These are phyloP conservation scores for Harringtonia aguacate DNA, from an alignment of 2,329 filamentous ascomycete genomes.

Conservation along the genomic window DNA sequence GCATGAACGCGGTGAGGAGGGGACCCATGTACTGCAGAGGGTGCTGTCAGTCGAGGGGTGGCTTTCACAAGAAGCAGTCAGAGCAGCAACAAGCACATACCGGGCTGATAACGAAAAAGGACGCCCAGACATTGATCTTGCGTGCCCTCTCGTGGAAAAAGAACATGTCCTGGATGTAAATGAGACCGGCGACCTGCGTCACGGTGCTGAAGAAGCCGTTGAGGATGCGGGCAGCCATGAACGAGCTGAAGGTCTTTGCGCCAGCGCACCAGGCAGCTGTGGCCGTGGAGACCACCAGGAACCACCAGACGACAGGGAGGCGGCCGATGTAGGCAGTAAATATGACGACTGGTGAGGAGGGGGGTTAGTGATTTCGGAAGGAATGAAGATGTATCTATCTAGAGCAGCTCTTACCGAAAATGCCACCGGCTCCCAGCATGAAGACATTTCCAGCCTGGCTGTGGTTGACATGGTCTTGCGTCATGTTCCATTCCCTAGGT, in stretches of 20 bases:
- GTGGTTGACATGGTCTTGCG: constrained; percentile 37
- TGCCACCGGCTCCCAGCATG: constrained; percentile 32
- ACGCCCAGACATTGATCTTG: constrained; percentile 38
- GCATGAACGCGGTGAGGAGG: constrained; percentile 35
- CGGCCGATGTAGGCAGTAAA: constrained; percentile 31
- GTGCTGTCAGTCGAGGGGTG: constrained; percentile 10
- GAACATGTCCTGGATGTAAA: constrained; percentile 47
- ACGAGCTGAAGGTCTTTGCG: constrained; percentile 32
- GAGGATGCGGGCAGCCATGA: constrained; percentile 35
- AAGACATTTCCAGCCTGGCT: constrained; percentile 41
- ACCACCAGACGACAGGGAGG: constrained; percentile 32
- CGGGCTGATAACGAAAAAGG: constrained; percentile 11
- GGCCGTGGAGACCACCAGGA: constrained; percentile 23
- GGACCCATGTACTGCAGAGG: constrained; percentile 34
- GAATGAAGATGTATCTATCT: too few relatives aligned
- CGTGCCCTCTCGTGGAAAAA: constrained; percentile 46
- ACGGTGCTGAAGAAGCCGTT: constrained; percentile 38
- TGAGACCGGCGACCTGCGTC: constrained; percentile 32
- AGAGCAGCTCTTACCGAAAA: constrained; percentile 21
- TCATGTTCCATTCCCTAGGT: constrained; percentile 33
- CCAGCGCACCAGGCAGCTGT: constrained; percentile 33
- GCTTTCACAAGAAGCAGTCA: too few relatives aligned
- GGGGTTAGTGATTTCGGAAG: not conserved
- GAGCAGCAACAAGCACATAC: not conserved
- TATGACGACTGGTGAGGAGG: constrained; percentile 21